Evolutionary conservation across 768 basidiomycete species (phyloP).

Genomic region (Mycena sanguinolenta): DNA sequence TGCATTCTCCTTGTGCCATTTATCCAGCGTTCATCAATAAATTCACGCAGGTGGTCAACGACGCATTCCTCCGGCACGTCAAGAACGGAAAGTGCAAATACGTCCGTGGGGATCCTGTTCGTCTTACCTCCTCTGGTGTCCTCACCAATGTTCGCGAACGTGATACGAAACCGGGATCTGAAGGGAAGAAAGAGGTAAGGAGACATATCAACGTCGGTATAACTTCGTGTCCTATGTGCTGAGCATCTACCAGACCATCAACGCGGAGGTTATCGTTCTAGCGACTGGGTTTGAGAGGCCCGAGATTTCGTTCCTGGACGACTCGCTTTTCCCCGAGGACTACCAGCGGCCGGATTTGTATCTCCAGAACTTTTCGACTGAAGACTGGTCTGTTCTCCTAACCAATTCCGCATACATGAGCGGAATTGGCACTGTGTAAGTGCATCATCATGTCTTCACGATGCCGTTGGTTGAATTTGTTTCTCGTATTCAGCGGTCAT

Average conservation of each 20-base stretch:
- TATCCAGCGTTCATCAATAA: background rate
- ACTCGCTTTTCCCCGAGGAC: constrained; percentile 63
- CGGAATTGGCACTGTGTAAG: constrained; percentile 60
- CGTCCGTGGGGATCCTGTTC: constrained; percentile 60
- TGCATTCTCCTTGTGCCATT: constrained; percentile 5
- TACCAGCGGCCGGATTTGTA: constrained; percentile 66
- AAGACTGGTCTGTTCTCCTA: constrained; percentile 65
- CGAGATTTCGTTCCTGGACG: constrained; percentile 57
- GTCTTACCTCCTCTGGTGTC: constrained; percentile 52
- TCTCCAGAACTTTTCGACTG: constrained; percentile 67
- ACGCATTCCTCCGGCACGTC: constrained; percentile 62
- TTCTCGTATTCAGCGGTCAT: constrained; percentile 49
- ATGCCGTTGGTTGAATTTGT: constrained; percentile 7
- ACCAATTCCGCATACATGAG: constrained; percentile 66
- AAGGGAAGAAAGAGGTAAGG: constrained; percentile 45
- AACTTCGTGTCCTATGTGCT: too few species aligned
- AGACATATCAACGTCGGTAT: too few species aligned
- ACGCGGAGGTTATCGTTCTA: constrained; percentile 63
- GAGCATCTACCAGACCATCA: constrained; percentile 42
- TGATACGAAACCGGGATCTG: constrained; percentile 49
- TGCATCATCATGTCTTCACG: constrained; percentile 15
- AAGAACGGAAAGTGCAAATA: constrained; percentile 58
- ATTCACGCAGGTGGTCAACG: constrained; percentile 60
- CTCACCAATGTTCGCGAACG: constrained; percentile 54
- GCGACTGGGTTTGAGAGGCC: constrained; percentile 69